Evolutionary conservation across 257 asterid genomes (phyloP).

Genomic region (Coffea canephora): DNA sequence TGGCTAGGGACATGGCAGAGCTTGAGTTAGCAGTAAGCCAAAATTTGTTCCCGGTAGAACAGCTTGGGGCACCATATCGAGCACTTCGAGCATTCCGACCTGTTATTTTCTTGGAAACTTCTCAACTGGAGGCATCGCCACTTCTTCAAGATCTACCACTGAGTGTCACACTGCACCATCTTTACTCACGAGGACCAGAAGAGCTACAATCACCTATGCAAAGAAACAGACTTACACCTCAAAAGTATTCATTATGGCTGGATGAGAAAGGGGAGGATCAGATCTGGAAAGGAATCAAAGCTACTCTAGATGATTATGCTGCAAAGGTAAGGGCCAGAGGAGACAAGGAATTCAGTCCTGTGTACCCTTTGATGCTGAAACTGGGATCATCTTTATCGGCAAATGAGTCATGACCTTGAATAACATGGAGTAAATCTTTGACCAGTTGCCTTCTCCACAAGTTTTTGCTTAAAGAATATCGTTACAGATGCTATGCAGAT

Average conservation of each 20-base stretch:
- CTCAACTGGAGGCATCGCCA: conserved; percentile 77
- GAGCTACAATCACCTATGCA: conserved; percentile 90
- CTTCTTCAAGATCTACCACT: conserved; percentile 89
- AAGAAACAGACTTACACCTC: conserved; percentile 76
- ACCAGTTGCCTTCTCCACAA: not conserved
- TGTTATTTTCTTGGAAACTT: conserved; percentile 80
- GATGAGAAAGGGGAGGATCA: conserved; percentile 97
- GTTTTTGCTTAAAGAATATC: not conserved
- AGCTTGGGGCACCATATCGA: conserved; percentile 89
- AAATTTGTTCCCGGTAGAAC: conserved; percentile 90
- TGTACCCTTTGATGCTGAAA: conserved; percentile 77
- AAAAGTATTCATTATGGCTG: conserved; percentile 88
- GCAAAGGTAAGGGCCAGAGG: conserved; percentile 70
- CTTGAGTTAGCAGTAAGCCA: conserved; percentile 86
- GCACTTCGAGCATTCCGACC: conserved; percentile 96
- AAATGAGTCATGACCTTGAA: conserved; percentile 30
- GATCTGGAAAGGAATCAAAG: conserved; percentile 92
- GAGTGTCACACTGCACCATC: conserved; percentile 85
- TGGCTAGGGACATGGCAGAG: conserved; percentile 98
- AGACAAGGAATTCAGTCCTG: conserved; percentile 88
- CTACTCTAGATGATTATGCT: conserved; percentile 88
- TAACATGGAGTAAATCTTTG: not conserved
- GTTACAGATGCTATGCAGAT: not conserved
- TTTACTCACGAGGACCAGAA: conserved; percentile 87
- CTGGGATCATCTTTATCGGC: conserved; percentile 58